Base-by-base conservation (phyloP, 495 filamentous ascomycete genomes). In the Chaetomidium leptoderma region DNA sequence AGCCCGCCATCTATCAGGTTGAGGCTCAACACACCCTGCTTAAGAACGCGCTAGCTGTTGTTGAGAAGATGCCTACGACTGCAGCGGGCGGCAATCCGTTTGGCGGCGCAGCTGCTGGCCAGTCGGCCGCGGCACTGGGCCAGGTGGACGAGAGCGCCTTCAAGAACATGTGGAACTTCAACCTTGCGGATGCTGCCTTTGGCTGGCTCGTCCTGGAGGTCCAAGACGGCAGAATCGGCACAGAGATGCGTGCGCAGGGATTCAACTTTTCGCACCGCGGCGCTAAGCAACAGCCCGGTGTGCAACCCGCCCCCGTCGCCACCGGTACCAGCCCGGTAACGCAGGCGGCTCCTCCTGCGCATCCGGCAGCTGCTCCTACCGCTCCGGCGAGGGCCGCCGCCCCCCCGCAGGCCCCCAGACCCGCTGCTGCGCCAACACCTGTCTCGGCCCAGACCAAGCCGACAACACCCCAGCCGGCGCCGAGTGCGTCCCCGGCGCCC, bases 141-240 rank as follows among this genome's bases (percentile, higher is more conserved):
- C 90, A 95, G 64, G 90, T 99, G 19, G 93, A 99, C 65, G 93
- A 99, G 75, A 96, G 92, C 61, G 93, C 93, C 0, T 99, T 99
- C 79, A 99, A 99, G 79, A 99, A 99, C 66, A 97, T 97, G 95
- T 99, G 93, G 93, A 99, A 99, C 74, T 99, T 99, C 76, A 99
- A 99, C 70, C 74, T 99, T 48, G 93, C 93, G 21, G 93, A 99
- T 75, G 93, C 93, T 35, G 95, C 93, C 13, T 99, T 96, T 69
- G 93, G 93, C 44, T 97, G 88, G 79, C 78, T 99, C 49, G 91
- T 97, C 16, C 75, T 99, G 56, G 93, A 99, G 64, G 83, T 99
- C 43, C 92, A 97, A 66, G 86, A 85, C 66, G 93, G 93, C 23
- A 81, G 95, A 40, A 99, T 99, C 63, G 93, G 91, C 11, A 97